phyloP scores from a whole-genome alignment of 164 flowering plant species.

The Vitis vinifera region DNA sequence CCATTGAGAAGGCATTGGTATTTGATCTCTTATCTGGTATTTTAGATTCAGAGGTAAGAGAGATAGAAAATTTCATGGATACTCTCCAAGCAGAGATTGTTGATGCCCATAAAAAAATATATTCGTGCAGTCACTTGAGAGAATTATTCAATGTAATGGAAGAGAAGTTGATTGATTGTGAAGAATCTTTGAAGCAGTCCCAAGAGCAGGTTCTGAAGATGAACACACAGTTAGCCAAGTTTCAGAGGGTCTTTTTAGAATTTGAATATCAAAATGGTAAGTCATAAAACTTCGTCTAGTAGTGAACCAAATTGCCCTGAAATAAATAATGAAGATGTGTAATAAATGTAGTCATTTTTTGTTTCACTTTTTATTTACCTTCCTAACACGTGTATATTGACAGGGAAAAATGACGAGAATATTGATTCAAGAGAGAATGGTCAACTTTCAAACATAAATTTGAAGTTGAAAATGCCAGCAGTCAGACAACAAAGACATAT shows the following conservation, averaged over 20 bases:
- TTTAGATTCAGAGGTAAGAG: conserved; percentile 74
- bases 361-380: conserved; percentile 2
- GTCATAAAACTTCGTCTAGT: conserved; percentile 11
- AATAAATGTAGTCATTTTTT: not conserved
- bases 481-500: conserved; percentile 63
- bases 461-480: conserved; percentile 50
- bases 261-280: conserved; percentile 41
- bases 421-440: conserved; percentile 26
- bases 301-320: not conserved
- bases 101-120: conserved; percentile 41
- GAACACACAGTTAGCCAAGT: conserved; percentile 54
- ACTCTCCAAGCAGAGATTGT: conserved; percentile 50
- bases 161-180: conserved; percentile 62
- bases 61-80: conserved; percentile 51
- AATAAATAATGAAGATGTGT: not conserved
- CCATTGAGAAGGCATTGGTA: conserved; percentile 55
- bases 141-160: conserved; percentile 38
- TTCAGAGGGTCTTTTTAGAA: conserved; percentile 40
- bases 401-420: conserved; percentile 40
- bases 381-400: conserved; percentile 10
- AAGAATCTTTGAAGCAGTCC: conserved; percentile 61
- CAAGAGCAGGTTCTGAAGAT: conserved; percentile 56
- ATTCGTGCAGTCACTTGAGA: conserved; percentile 37
- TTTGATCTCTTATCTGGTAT: conserved; percentile 67
- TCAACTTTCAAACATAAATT: conserved; percentile 22